Conservation (phyloP, 2,329 filamentous ascomycete species). For the Sporothrix mexicana region DNA sequence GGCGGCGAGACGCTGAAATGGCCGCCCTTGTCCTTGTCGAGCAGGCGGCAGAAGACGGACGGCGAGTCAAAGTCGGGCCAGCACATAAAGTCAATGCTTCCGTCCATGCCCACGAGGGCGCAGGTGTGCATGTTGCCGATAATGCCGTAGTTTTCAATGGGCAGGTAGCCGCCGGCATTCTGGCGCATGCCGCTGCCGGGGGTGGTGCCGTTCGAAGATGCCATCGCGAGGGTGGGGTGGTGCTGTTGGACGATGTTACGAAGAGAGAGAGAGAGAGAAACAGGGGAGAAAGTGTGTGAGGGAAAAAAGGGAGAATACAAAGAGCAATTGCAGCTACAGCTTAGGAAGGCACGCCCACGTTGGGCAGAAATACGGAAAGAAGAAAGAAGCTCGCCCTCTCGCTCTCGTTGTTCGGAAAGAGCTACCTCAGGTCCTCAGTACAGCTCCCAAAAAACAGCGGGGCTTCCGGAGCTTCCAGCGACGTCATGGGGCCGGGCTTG, state of each 20-base stretch:
- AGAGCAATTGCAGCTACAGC: not conserved
- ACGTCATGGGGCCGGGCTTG: constrained; percentile 18
- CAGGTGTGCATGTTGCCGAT: constrained; percentile 83
- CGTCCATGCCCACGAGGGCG: constrained; percentile 75
- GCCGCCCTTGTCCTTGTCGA: constrained; percentile 77
- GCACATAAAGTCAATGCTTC: constrained; percentile 78
- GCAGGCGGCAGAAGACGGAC: constrained; percentile 73
- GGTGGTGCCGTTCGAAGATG: not conserved
- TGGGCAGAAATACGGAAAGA: not conserved
- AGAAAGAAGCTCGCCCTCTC: no score
- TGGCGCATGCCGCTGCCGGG: constrained; percentile 43
- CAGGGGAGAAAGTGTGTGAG: not conserved
- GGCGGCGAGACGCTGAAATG: constrained; percentile 71
- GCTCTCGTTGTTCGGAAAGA: not conserved
- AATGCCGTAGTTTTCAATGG: constrained; percentile 78
- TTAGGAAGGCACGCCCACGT: not conserved
- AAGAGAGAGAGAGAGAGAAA: no score
- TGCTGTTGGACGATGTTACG: not conserved
- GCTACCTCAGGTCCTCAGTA: not conserved
- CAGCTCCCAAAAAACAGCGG: constrained; percentile 3
- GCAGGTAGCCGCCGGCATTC: constrained; percentile 56
- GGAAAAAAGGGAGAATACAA: not conserved
- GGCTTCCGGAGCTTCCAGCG: constrained; percentile 21
- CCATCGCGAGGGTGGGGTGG: not conserved
- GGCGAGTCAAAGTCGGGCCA: constrained; percentile 84